Conservation (phyloP, 2,329 filamentous ascomycete species). For the Apiospora hydei region DNA sequence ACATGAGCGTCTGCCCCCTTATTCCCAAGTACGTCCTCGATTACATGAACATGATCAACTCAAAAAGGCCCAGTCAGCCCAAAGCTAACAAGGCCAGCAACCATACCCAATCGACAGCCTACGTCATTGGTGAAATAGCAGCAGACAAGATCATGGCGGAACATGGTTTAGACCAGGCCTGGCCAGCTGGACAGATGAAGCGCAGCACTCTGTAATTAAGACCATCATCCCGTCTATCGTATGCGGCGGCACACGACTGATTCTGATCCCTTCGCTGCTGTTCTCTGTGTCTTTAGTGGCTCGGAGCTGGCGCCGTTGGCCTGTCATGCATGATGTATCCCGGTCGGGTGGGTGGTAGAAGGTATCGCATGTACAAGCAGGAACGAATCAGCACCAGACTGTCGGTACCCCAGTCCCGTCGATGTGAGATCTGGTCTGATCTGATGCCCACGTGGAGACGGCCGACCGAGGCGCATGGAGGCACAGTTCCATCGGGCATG, state of each 20-base stretch:
- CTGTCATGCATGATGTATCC: background rate
- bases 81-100: constrained; percentile 23
- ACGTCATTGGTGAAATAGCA: constrained; percentile 52
- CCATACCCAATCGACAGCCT: constrained; percentile 53
- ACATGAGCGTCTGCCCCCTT: constrained; percentile 34
- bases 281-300: background rate
- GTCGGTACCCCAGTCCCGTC: constrained; percentile 3
- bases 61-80: background rate
- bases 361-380: background rate
- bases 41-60: too few species aligned
- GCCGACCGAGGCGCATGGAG: background rate
- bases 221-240: too few species aligned
- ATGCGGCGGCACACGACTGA: too few species aligned
- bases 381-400: background rate
- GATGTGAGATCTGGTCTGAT: background rate
- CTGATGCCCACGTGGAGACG: background rate
- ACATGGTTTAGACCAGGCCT: constrained; percentile 26
- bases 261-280: too few species aligned
- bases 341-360: background rate
- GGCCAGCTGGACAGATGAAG: background rate
- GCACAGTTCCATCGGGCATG: background rate
- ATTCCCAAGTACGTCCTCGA: constrained; percentile 44
- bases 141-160: constrained; percentile 43
- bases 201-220: background rate
- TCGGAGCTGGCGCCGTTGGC: background rate